phyloP scores from a whole-genome alignment of 2,329 filamentous ascomycete genomes.

The Colletotrichum liaoningense region DNA sequence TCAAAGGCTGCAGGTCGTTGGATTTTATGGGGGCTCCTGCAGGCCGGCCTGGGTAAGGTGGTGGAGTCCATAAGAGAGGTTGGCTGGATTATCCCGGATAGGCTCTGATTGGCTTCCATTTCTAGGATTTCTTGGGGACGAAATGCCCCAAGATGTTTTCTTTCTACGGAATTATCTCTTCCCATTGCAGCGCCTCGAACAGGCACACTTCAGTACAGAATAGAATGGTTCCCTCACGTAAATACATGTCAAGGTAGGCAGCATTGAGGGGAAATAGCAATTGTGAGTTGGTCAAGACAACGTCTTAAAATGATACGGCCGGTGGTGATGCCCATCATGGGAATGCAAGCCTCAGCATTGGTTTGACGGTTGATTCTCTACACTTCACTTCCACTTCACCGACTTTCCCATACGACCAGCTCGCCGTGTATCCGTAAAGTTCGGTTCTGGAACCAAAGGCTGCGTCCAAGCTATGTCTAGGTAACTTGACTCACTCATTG shows the following conservation, averaged over 20 bases:
- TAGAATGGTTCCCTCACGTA: too few relatives aligned
- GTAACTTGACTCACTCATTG: neutral
- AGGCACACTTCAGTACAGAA: too few relatives aligned
- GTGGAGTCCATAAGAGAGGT: neutral
- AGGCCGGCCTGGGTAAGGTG: too few relatives aligned
- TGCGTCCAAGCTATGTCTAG: slow-evolving; percentile 6
- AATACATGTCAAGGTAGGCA: too few relatives aligned
- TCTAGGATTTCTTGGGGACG: too few relatives aligned
- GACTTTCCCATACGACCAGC: slow-evolving; percentile 5
- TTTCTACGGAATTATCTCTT: too few relatives aligned
- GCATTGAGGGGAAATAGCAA: too few relatives aligned
- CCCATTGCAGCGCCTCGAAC: too few relatives aligned
- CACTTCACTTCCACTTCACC: slow-evolving; percentile 1
- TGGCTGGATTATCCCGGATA: neutral
- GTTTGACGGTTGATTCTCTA: neutral
- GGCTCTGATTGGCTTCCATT: neutral
- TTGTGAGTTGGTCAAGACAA: neutral
- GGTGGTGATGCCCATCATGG: neutral
- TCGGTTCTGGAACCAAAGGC: neutral
- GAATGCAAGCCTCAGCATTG: neutral
- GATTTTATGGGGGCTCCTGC: neutral
- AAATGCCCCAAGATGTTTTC: too few relatives aligned
- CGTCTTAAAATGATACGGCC: neutral
- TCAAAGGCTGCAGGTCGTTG: slow-evolving; percentile 30
- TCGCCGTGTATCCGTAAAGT: neutral